Evolutionary conservation across 345 rosid genomes (phyloP).

Genomic region (Laguncularia racemosa): DNA sequence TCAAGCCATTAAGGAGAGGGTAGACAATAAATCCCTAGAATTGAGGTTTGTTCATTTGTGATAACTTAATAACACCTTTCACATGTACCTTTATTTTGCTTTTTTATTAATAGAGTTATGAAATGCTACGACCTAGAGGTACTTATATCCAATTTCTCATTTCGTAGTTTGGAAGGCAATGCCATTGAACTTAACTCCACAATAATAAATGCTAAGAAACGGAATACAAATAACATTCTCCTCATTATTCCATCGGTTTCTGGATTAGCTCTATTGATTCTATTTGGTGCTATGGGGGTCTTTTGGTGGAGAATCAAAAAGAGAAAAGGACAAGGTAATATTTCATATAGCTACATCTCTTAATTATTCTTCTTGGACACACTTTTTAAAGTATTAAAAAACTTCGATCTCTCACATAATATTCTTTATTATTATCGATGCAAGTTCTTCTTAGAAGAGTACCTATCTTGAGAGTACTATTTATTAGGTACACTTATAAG

Average conservation of each 20-base stretch:
- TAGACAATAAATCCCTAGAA: constrained; percentile 12
- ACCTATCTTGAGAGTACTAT: no score
- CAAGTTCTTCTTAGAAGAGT: no score
- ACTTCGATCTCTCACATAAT: no score
- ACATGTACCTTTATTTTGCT: no score
- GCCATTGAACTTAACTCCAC: constrained; percentile 11
- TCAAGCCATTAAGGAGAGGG: constrained; percentile 20
- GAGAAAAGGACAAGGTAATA: constrained; percentile 8
- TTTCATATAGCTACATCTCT: no score
- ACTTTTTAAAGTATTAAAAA: no score
- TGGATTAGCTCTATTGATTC: constrained; percentile 12
- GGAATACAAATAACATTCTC: constrained; percentile 22
- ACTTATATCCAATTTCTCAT: background rate
- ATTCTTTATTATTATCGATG: no score
- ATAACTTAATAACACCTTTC: background rate
- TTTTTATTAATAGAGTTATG: no score
- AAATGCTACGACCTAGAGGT: no score
- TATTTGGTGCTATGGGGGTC: constrained; percentile 12
- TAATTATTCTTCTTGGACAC: no score
- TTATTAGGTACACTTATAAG: no score
- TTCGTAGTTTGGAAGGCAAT: constrained; percentile 30
- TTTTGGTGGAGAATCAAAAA: constrained; percentile 17
- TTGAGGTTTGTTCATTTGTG: constrained; percentile 7
- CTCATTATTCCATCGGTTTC: constrained; percentile 27
- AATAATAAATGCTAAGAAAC: constrained; percentile 8